Evolutionary conservation across 345 rosid species (phyloP).

Genomic region (Cochlearia excelsa): DNA sequence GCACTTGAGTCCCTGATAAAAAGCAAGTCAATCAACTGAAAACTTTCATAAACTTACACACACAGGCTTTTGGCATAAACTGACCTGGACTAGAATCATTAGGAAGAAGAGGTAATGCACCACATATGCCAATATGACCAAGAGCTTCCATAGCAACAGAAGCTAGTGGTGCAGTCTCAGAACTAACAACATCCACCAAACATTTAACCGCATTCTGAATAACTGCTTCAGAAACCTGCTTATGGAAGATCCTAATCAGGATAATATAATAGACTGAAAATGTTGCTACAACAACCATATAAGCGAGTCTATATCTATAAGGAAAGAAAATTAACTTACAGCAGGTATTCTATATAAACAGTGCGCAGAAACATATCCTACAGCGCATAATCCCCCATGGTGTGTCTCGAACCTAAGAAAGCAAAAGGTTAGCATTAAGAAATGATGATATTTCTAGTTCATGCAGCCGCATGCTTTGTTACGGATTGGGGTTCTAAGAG

Average conservation of each 20-base stretch:
- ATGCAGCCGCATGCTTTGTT: conserved; percentile 15
- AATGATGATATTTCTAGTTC: conserved; percentile 13
- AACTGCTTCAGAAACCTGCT: conserved; percentile 63
- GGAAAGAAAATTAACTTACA: conserved; percentile 47
- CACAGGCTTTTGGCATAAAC: conserved; percentile 23
- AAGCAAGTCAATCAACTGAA: conserved; percentile 29
- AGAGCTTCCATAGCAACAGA: conserved; percentile 94
- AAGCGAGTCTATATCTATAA: not conserved
- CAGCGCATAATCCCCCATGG: conserved; percentile 74
- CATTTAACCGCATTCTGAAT: conserved; percentile 61
- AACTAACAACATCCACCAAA: conserved; percentile 60
- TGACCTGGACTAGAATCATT: conserved; percentile 62
- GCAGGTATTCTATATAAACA: conserved; percentile 48
- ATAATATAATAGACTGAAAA: conserved; percentile 7
- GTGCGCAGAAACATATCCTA: conserved; percentile 81
- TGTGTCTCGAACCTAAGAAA: conserved; percentile 72
- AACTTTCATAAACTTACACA: conserved; percentile 12
- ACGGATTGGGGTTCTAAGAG: conserved; percentile 8
- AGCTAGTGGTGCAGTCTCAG: conserved; percentile 69
- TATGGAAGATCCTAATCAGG: conserved; percentile 14
- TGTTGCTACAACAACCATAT: conserved; percentile 9
- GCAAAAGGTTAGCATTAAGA: conserved; percentile 22
- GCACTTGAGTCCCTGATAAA: conserved; percentile 55
- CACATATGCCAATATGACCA: conserved; percentile 86
- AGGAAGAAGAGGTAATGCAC: conserved; percentile 57